phyloP scores from a whole-genome alignment of 306 rosid genomes.

The Sphenostylis stenocarpa region DNA sequence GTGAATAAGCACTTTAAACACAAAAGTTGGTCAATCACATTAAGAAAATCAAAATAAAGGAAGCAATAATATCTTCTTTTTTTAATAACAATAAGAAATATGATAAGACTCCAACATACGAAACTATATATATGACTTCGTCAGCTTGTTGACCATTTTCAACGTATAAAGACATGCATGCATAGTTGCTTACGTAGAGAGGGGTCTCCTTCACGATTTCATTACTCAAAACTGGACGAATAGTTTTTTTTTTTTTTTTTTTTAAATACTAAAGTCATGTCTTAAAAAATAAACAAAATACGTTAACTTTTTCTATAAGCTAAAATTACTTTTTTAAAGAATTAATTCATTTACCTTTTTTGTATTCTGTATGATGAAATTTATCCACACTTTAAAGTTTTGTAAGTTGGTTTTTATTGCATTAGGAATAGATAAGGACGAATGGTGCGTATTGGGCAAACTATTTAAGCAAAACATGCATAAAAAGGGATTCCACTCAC shows the following conservation, averaged over 20 bases:
- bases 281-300: too few relatives aligned
- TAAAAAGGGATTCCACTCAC: conserved; percentile 23
- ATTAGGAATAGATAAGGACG: background rate
- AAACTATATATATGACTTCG: background rate
- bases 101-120: background rate
- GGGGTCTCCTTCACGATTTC: background rate
- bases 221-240: background rate
- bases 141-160: background rate
- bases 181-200: background rate
- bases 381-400: background rate
- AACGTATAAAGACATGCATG: background rate
- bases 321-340: too few relatives aligned
- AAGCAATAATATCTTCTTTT: too few relatives aligned
- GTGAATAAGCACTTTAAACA: too few relatives aligned
- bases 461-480: background rate
- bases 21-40: too few relatives aligned
- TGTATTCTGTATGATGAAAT: background rate
- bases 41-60: too few relatives aligned
- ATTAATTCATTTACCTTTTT: too few relatives aligned
- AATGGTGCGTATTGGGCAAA: background rate
- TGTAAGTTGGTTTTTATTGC: background rate
- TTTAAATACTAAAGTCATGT: too few relatives aligned
- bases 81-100: background rate
- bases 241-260: too few relatives aligned
- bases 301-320: too few relatives aligned